Base-by-base conservation (phyloP, 306 rosid genomes). In the Acacia melanoxylon region DNA sequence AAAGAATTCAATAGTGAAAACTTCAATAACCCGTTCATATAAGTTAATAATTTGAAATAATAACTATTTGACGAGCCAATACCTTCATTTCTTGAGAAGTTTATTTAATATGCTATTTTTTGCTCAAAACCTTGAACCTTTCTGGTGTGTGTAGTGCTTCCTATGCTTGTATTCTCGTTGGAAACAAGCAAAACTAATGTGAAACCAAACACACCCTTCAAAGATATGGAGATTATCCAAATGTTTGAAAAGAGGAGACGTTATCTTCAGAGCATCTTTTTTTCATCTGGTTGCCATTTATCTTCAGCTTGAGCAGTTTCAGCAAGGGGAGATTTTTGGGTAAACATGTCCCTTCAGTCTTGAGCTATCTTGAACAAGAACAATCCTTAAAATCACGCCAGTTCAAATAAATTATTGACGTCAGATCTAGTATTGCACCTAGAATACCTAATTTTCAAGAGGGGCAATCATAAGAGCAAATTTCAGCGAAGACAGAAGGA, bases 121-220 rank as follows among this genome's bases (percentile, higher is more conserved):
- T 68, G 40, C 12, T 10, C 8, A 41, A 20, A 22, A 69, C 10
- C 31, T n/a, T 19, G 22, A 19, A 52, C 59, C 59, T 52, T 69
- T 41, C 52, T 11, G 74, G 19, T 70, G 72, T 68, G 74, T 68
- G 52, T 20, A 11, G 74, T 37, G 73, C 74, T n/a, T 68, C 31
- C 51, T 40, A 20, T 54, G 62, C 24, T 19, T 54, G 62, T 10
- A 54, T 54, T 54, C 27, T 1, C 4, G 1, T 54, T 54, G 62
- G 62, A 54, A 52, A 20, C 62, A 20, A 4, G 4, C 59, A 52
- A 52, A 52, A 6, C 59, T 19, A 52, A 6, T 16, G 24, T 52
- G 59, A 52, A 54, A 54, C 27, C 62, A 54, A 54, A 54, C 25
- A 20, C 27, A 54, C 24, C 19, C 14, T 11, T 69, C 56, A 70